phyloP scores from a whole-genome alignment of 2,329 filamentous ascomycete genomes.

The Xylaria digitata region DNA sequence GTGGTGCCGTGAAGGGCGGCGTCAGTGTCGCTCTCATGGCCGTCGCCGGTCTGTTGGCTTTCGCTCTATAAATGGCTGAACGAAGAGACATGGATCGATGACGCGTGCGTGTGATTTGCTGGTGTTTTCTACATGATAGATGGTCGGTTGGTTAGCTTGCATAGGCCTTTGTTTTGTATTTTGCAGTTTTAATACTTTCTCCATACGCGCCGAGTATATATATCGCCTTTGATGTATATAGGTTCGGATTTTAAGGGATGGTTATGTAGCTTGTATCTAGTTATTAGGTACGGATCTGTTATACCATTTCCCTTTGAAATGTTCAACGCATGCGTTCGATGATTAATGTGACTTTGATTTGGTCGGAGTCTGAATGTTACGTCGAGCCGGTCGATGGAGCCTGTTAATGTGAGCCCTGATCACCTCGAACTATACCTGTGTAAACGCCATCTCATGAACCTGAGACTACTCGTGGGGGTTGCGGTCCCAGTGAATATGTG shows the following conservation, averaged over 20 bases:
- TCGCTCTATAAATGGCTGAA: constrained; percentile 33
- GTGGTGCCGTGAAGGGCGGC: constrained; percentile 34
- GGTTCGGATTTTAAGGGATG: constrained; percentile 20
- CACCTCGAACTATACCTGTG: too few relatives aligned
- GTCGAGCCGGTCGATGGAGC: not conserved
- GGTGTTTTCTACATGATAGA: constrained; percentile 32
- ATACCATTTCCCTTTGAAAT: constrained; percentile 24
- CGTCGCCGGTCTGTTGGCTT: constrained; percentile 35
- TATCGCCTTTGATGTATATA: constrained; percentile 33
- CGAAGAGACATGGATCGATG: constrained; percentile 26
- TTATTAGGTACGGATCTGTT: constrained; percentile 19
- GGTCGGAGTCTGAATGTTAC: not conserved
- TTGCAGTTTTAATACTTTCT: constrained; percentile 25
- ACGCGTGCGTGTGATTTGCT: constrained; percentile 25
- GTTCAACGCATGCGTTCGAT: not conserved
- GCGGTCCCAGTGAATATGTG: too few relatives aligned
- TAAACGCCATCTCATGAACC: too few relatives aligned
- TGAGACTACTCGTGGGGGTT: too few relatives aligned
- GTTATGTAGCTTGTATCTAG: constrained; percentile 30
- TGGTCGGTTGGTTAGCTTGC: constrained; percentile 19
- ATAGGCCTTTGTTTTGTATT: constrained; percentile 20
- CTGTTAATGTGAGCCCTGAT: too few relatives aligned
- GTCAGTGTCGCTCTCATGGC: constrained; percentile 35
- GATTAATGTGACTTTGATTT: not conserved
- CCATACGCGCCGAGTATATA: constrained; percentile 21